Evolutionary conservation across 2,329 filamentous ascomycete genomes (phyloP).

Genomic region (Penicillium sp.): DNA sequence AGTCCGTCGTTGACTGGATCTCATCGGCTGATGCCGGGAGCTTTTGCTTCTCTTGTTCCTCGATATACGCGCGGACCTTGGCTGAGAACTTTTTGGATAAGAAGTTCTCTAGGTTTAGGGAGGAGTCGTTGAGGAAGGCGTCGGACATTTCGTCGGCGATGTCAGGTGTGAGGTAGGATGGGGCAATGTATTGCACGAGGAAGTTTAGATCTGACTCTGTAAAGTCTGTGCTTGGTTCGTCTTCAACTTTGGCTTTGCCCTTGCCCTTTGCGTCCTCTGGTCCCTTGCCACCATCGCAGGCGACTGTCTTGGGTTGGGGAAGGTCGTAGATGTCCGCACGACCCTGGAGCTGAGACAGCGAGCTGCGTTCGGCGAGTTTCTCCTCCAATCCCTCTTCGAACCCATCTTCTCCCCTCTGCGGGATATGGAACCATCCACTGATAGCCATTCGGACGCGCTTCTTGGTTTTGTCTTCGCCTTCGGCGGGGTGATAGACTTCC

Average conservation of each 20-base stretch:
- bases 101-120: constrained; percentile 79
- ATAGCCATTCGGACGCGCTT: constrained; percentile 87
- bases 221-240: constrained; percentile 63
- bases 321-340: constrained; percentile 88
- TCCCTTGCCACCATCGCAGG: constrained; percentile 47
- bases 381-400: constrained; percentile 88
- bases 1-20: constrained; percentile 64
- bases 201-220: constrained; percentile 85
- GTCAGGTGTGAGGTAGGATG: constrained; percentile 89
- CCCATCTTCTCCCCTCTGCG: constrained; percentile 90
- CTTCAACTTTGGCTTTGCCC: constrained; percentile 43
- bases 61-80: constrained; percentile 72
- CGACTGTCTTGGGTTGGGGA: constrained; percentile 67
- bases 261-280: constrained; percentile 44
- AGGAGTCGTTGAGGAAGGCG: constrained; percentile 81
- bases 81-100: constrained; percentile 77
- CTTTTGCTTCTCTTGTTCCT: constrained; percentile 63
- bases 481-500: constrained; percentile 82
- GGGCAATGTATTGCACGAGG: constrained; percentile 85
- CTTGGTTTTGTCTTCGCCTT: constrained; percentile 64
- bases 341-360: constrained; percentile 88
- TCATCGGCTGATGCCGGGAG: constrained; percentile 51
- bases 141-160: constrained; percentile 81
- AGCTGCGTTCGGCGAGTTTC: constrained; percentile 85
- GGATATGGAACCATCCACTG: constrained; percentile 98